Conservation (phyloP, 352 stramenopile species). For the Phytophthora cajani region DNA sequence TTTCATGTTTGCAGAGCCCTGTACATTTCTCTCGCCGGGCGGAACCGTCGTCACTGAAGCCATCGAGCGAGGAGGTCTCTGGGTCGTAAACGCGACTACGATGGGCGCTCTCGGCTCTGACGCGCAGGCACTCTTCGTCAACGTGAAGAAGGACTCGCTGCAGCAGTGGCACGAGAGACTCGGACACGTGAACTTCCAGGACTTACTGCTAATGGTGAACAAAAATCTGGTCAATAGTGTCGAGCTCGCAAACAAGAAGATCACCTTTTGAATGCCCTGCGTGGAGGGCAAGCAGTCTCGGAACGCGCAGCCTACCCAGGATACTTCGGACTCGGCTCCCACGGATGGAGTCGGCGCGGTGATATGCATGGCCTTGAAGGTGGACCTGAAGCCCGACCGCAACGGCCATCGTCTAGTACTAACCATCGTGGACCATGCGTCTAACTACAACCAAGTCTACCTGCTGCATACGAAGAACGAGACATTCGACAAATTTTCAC, state of each 20-base stretch:
- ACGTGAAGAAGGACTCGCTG: too few relatives aligned
- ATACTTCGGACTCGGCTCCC: constrained; percentile 9
- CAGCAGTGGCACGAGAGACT: too few relatives aligned
- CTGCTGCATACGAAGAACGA: constrained; percentile 14
- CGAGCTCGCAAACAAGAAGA: not conserved
- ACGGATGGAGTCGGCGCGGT: constrained; percentile 14
- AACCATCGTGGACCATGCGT: constrained; percentile 15
- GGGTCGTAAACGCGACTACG: not conserved
- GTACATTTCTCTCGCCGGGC: too few relatives aligned
- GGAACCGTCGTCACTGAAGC: too few relatives aligned
- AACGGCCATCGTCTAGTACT: constrained; percentile 13
- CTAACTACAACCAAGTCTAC: constrained; percentile 21
- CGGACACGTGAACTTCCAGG: too few relatives aligned
- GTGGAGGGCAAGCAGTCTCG: constrained; percentile 12
- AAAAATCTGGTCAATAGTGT: not conserved
- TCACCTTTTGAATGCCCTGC: constrained; percentile 10
- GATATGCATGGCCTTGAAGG: constrained; percentile 18
- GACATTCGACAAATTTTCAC: not conserved
- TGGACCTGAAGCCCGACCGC: constrained; percentile 3
- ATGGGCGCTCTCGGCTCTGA: too few relatives aligned
- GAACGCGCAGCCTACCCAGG: not conserved
- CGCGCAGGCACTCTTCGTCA: too few relatives aligned
- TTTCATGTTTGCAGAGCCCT: too few relatives aligned
- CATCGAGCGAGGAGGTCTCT: too few relatives aligned
- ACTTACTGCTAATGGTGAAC: not conserved